Conservation (phyloP, 148 eudicot species). For the Selenicereus undatus region DNA sequence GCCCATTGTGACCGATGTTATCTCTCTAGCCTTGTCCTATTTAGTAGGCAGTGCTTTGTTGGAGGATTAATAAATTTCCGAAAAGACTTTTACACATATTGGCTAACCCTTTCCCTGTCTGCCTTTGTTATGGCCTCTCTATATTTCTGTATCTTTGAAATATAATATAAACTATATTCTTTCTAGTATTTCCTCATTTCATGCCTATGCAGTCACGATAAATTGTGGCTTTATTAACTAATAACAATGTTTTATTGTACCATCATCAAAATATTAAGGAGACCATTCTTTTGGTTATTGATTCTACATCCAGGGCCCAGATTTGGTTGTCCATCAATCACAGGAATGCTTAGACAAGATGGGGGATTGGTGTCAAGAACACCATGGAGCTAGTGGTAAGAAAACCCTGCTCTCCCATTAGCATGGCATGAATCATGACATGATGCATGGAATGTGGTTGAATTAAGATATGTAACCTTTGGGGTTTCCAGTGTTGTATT, state of each 20-base stretch:
- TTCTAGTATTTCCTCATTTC: no score
- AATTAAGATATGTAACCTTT: not conserved
- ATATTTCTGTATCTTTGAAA: no score
- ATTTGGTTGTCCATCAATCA: conserved; percentile 77
- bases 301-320: conserved; percentile 66
- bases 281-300: not conserved
- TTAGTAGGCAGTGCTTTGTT: not conserved
- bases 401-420: not conserved
- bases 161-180: no score
- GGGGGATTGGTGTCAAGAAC: conserved; percentile 86
- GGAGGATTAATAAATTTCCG: not conserved
- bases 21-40: no score
- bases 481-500: conserved; percentile 12
- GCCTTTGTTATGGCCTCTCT: not conserved
- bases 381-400: conserved; percentile 92
- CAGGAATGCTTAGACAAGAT: conserved; percentile 73
- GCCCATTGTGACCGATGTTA: no score
- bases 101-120: not conserved
- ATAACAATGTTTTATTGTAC: not conserved
- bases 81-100: not conserved
- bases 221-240: not conserved
- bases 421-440: not conserved
- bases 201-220: no score
- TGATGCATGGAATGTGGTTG: not conserved
- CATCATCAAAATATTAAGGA: not conserved